Evolutionary conservation across 2,329 filamentous ascomycete genomes (phyloP), one percentile per base, ranked within the genome.

Genomic region (Aspergillus bombycis): DNA sequence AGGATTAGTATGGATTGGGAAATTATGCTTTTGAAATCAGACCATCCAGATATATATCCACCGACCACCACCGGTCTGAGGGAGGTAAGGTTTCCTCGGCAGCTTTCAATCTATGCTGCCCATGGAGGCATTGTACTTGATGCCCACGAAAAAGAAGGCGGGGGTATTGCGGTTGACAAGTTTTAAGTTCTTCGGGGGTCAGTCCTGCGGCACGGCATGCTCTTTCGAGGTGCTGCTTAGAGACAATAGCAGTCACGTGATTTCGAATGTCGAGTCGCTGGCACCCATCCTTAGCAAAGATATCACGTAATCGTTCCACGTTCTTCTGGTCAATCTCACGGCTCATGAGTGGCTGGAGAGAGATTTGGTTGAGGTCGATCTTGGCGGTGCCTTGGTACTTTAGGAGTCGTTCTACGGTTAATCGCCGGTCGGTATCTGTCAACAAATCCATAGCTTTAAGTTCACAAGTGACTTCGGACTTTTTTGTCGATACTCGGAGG

Each of bases 21-120:
- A 43, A 21, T 61, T 38, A 28, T 50, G 26, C 36, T 53, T 61
- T 10, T 30, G 30, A 19, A 55, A 38, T 23, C 56, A 58, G 12
- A 75, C 72, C 67, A 64, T 70, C 65, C 9, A 68, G 62, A 61
- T 74, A 77, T 19, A 77, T 58, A 63, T 77, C 71, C 2, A 77
- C 72, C n/a, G 64, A 70, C 74, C 69, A 77, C 71, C 64, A 73
- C 41, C 62, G 60, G 50, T 75, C 61, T 21, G 48, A 46, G 9
- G 63, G 62, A 23, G 69, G 53, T 38, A 75, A 58, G 54, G 68
- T 23, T 14, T 70, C 63, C 28, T 65, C 61, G 11, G 52, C 67
- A 14, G 68, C 70, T 61, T 67, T 65, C 38, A 72, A 34, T 41
- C 69, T 65, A 66, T 75, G 62, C 58, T 64, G 61, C 14, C 74